Base-by-base conservation (phyloP, 768 basidiomycete genomes). In the Mycena haematopus region DNA sequence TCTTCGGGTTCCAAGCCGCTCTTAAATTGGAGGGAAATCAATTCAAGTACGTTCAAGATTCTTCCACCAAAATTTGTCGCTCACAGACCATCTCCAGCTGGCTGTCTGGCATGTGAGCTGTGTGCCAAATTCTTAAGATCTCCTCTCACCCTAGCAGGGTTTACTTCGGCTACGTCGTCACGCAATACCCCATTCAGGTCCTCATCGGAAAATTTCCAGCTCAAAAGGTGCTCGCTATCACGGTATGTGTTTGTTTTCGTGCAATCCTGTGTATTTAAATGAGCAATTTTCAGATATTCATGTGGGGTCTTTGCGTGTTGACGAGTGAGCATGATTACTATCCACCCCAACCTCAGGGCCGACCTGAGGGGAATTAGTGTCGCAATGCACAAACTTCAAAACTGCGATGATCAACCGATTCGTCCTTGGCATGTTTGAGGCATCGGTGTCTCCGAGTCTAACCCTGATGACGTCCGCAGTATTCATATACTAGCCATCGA, bases 381-480 rank as follows among this genome's bases (percentile, higher is more conserved):
- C 62, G 4, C 61, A 68, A 68, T 69, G 68, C 63, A 67, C 55
- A n/a, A 67, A 67, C 51, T 69, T 67, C 54, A 45, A 52, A 17
- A 67, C 65, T 6, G 68, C 68, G 9, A 67, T 69, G 65, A 55
- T 63, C 53, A 67, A 67, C 45, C 62, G 65, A 4, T 69, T 69
- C 25, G 44, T 65, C 8, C 51, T 69, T 17, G 68, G 68, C 10
- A 57, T 67, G 47, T 69, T 69, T 36, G 68, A 69, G 25, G 60
- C 65, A 8, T 62, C 62, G 6, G 60, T 67, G 3, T 66, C 68
- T 27, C 68, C 68, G 5, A 52, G 68, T 9, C 36, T 69, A 6
- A 67, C 68, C 4, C 56, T 69, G 22, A 69, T 69, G 68, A 69
- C 68, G 65, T 64, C 51, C 35, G 65, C 50, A 7, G 13, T 38